These are phyloP conservation scores for Carex pumila DNA, from an alignment of 176 grass and related monocot genomes.

Conservation along the genomic window DNA sequence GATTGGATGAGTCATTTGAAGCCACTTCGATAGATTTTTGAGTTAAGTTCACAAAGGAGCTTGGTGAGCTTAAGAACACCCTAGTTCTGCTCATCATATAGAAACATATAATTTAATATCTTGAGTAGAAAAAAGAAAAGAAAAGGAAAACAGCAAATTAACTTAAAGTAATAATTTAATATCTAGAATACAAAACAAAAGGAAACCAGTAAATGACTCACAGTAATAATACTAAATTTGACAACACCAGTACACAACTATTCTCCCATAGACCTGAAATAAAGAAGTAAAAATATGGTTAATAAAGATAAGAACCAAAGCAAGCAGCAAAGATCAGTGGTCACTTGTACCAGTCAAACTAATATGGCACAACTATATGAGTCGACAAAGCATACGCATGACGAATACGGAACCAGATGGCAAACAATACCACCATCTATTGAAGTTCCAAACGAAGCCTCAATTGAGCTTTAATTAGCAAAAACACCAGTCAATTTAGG, in stretches of 20 bases:
- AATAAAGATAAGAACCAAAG: background rate
- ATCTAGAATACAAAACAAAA: background rate
- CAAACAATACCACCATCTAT: background rate
- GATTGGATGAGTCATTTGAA: too few species aligned
- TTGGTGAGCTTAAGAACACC: too few species aligned
- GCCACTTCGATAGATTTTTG: too few species aligned
- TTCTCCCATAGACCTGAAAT: conserved; percentile 12
- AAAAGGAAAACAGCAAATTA: background rate
- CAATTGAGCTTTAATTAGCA: background rate
- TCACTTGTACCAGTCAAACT: too few species aligned
- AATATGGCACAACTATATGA: background rate
- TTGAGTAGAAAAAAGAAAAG: background rate
- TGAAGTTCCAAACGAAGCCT: background rate
- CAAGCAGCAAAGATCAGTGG: background rate
- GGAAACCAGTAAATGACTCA: conserved; percentile 10
- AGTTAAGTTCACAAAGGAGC: too few species aligned
- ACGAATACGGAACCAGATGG: background rate
- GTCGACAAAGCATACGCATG: background rate
- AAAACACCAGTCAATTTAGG: background rate
- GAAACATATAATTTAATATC: background rate
- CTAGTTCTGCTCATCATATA: background rate
- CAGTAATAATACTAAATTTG: background rate
- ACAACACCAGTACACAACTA: background rate
- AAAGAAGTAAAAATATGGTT: background rate
- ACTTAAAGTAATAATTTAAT: conserved; percentile 2